Percentiles rank a stretch among this genome's conserved stretches.
phyloP scores from a whole-genome alignment of 371 early-diverging fungal species.

The Basidiobolus heterosporus region DNA sequence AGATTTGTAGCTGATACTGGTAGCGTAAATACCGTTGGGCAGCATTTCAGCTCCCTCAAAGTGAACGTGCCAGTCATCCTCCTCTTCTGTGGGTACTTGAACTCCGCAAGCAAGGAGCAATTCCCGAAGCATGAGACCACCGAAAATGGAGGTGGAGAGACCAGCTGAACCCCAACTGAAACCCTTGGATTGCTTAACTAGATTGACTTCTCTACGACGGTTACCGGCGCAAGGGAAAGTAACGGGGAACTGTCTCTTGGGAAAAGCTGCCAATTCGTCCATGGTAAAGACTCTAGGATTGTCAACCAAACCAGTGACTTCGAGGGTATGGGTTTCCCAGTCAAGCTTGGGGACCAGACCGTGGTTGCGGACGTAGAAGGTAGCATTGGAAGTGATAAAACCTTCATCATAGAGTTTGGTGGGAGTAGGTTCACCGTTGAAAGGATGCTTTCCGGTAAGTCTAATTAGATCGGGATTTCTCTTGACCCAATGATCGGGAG shows the following conservation, averaged over 20 bases:
- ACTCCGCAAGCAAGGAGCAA: conserved; percentile 37
- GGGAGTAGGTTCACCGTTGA: conserved; percentile 31
- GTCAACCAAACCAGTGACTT: conserved; percentile 26
- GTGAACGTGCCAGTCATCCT: conserved; percentile 38
- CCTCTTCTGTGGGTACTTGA: conserved; percentile 6
- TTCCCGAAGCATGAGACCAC: conserved; percentile 58
- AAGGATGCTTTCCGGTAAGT: conserved; percentile 33
- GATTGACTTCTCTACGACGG: conserved; percentile 61
- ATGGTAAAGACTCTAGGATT: conserved; percentile 25
- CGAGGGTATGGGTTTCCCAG: conserved; percentile 16
- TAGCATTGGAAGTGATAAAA: conserved; percentile 30
- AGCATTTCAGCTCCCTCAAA: conserved; percentile 49
- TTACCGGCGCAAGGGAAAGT: conserved; percentile 70
- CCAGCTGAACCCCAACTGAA: conserved; percentile 57
- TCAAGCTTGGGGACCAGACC: conserved; percentile 57
- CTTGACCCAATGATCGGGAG: conserved; percentile 25
- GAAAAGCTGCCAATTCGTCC: conserved; percentile 30
- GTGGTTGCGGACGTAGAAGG: conserved; percentile 66
- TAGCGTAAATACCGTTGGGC: conserved; percentile 52
- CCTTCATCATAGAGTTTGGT: conserved; percentile 22
- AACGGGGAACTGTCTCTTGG: conserved; percentile 25
- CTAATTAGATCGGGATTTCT: conserved; percentile 25
- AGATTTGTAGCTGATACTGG: conserved; percentile 50
- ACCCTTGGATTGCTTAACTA: conserved; percentile 48
- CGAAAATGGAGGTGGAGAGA: conserved; percentile 60